phyloP scores from a whole-genome alignment of 768 basidiomycete genomes.

The Auricularia auricula-judae region DNA sequence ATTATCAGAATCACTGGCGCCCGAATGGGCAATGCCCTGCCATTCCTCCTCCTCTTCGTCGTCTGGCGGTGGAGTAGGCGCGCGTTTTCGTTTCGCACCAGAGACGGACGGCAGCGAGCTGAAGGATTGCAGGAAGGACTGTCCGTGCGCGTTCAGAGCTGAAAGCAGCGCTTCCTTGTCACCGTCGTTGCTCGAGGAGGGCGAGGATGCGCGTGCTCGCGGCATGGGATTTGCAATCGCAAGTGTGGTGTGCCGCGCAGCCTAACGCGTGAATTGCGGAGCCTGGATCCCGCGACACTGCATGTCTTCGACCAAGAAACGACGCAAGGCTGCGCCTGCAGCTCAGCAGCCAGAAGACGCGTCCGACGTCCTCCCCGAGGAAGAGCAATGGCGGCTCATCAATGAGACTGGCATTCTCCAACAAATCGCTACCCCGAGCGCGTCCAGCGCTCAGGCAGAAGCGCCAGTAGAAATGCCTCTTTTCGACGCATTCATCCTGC shows the following conservation, averaged over 20 bases:
- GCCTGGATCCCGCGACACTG: neutral
- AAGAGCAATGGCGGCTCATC: constrained; percentile 71
- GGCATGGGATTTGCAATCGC: no score
- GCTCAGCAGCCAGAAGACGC: constrained; percentile 9
- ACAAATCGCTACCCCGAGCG: constrained; percentile 6
- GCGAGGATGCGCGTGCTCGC: no score
- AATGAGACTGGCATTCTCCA: constrained; percentile 42
- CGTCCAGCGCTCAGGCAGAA: neutral
- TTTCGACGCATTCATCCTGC: constrained; percentile 36
- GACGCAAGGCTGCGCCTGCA: constrained; percentile 4
- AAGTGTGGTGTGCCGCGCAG: no score
- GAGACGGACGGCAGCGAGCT: constrained; percentile 9
- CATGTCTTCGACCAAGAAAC: neutral
- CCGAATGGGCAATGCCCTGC: constrained; percentile 4
- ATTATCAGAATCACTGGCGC: neutral
- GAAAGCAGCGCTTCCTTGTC: no score
- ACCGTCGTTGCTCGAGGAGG: no score
- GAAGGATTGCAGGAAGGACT: constrained; percentile 34
- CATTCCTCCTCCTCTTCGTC: constrained; percentile 7
- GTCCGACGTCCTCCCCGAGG: constrained; percentile 48
- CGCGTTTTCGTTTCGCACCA: constrained; percentile 13
- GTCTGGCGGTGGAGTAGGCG: neutral
- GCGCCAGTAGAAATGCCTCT: constrained; percentile 2
- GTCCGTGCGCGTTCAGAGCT: constrained; percentile 34
- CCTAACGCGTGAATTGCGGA: no score